Evolutionary conservation across 148 eudicot genomes (phyloP).

Genomic region (Nepenthes gracilis): DNA sequence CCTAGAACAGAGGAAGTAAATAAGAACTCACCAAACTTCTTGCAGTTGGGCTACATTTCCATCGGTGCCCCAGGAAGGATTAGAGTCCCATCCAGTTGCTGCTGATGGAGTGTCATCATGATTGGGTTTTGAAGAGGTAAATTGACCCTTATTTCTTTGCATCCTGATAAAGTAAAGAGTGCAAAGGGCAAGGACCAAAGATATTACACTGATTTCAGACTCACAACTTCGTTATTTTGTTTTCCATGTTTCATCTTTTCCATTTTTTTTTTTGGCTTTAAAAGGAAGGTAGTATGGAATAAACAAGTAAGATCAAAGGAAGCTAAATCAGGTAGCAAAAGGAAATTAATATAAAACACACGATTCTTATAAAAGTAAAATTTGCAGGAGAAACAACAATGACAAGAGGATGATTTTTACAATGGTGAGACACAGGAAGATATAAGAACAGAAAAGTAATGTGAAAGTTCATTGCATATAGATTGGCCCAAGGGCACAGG

Average conservation of each 20-base stretch:
- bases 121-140: slow-evolving; percentile 32
- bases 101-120: slow-evolving; percentile 50
- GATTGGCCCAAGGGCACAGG: background rate
- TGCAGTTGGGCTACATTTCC: slow-evolving; percentile 48
- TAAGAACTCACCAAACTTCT: slow-evolving; percentile 43
- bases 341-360: no score
- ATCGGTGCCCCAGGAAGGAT: slow-evolving; percentile 47
- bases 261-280: no score
- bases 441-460: background rate
- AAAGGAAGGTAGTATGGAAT: no score
- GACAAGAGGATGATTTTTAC: no score
- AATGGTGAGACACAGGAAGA: no score
- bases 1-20: background rate
- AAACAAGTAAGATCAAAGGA: no score
- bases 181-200: background rate
- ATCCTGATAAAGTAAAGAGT: slow-evolving; percentile 29
- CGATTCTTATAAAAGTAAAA: no score
- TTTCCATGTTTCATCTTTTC: no score
- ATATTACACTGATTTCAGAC: background rate
- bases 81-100: slow-evolving; percentile 57
- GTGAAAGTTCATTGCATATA: background rate
- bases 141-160: slow-evolving; percentile 53
- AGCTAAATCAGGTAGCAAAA: no score
- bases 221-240: no score
- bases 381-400: no score